Conservation (phyloP, 371 early-diverging fungal species). For the Apophysomyces ossiformis region DNA sequence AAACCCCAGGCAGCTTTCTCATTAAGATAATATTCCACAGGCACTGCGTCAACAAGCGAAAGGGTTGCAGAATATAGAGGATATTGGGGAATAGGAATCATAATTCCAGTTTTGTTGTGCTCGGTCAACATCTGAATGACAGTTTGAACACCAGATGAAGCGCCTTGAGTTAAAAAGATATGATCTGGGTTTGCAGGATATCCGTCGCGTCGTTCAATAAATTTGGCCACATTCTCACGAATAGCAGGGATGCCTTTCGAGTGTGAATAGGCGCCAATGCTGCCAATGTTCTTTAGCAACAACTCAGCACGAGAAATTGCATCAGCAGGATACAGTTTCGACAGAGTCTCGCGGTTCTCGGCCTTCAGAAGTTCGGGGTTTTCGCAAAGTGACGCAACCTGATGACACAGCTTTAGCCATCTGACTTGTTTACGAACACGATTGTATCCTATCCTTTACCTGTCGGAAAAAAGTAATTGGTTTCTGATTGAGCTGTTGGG, state of each 20-base stretch:
- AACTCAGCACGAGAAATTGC: slow-evolving; percentile 80
- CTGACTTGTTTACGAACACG: not conserved
- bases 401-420: slow-evolving; percentile 50
- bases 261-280: slow-evolving; percentile 89
- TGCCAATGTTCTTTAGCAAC: slow-evolving; percentile 67
- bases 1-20: slow-evolving; percentile 86
- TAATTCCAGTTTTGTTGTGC: slow-evolving; percentile 80
- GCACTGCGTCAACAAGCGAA: slow-evolving; percentile 72
- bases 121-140: slow-evolving; percentile 80
- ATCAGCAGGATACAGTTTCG: slow-evolving; percentile 76
- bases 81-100: slow-evolving; percentile 98
- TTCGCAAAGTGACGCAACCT: slow-evolving; percentile 56
- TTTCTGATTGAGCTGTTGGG: slow-evolving; percentile 89
- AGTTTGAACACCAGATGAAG: slow-evolving; percentile 87
- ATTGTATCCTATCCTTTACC: slow-evolving; percentile 37
- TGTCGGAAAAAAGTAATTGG: slow-evolving; percentile 97
- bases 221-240: slow-evolving; percentile 82
- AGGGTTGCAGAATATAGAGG: slow-evolving; percentile 94
- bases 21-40: slow-evolving; percentile 90
- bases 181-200: slow-evolving; percentile 76
- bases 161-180: slow-evolving; percentile 90
- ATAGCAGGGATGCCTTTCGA: slow-evolving; percentile 86
- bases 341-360: slow-evolving; percentile 48
- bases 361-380: slow-evolving; percentile 79
- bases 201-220: slow-evolving; percentile 85